phyloP scores from a whole-genome alignment of 2,329 filamentous ascomycete genomes.

The Ophiostoma tasmaniense region DNA sequence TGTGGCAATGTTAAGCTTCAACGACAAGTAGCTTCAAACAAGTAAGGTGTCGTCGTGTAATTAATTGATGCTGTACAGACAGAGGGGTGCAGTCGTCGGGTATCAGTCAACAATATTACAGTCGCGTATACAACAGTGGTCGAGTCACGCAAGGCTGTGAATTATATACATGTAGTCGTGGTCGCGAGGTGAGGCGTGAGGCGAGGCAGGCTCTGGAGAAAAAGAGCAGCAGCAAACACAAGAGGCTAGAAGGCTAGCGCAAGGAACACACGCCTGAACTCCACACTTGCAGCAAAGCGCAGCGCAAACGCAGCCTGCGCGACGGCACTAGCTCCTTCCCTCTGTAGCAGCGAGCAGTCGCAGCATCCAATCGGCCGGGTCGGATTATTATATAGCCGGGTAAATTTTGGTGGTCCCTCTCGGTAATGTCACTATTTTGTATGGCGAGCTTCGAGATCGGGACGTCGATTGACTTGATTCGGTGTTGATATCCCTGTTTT shows the following conservation, averaged over 20 bases:
- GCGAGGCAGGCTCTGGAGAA: conserved; percentile 5
- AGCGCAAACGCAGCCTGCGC: neutral
- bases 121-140: neutral
- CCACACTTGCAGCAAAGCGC: neutral
- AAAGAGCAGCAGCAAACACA: neutral
- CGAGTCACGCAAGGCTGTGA: neutral
- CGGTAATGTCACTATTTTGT: conserved; percentile 2
- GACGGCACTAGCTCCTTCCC: neutral
- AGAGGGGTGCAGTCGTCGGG: neutral
- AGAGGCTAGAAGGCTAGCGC: conserved; percentile 7
- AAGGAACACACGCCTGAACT: neutral
- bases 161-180: conserved; percentile 3
- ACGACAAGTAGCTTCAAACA: neutral
- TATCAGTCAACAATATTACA: neutral
- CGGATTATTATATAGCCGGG: conserved; percentile 18
- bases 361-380: neutral
- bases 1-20: neutral
- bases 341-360: neutral
- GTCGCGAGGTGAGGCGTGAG: neutral
- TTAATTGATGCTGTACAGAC: neutral
- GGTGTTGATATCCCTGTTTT: neutral
- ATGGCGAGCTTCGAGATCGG: conserved; percentile 1
- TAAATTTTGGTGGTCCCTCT: conserved; percentile 8
- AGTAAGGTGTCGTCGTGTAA: neutral
- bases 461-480: neutral